phyloP scores from a whole-genome alignment of 83 land plant species.

The Diphasiastrum complanatum region DNA sequence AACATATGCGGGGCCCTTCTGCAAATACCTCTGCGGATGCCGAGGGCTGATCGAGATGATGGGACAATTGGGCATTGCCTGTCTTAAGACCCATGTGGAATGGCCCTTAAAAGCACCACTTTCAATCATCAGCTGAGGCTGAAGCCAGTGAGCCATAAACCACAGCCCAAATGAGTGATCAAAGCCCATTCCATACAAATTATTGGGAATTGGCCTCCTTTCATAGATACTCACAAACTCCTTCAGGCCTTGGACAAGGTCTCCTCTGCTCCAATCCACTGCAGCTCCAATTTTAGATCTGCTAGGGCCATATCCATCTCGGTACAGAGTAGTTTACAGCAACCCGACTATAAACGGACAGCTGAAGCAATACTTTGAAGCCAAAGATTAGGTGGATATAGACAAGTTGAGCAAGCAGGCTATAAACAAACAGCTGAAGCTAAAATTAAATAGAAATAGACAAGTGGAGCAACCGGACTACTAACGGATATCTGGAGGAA shows the following conservation, averaged over 20 bases:
- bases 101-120: slow-evolving; percentile 95
- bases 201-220: slow-evolving; percentile 75
- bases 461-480: too few species aligned
- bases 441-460: too few species aligned
- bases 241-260: slow-evolving; percentile 56
- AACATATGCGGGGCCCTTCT: slow-evolving; percentile 90
- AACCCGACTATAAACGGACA: too few species aligned
- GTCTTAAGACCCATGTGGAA: slow-evolving; percentile 89
- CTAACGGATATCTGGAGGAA: too few species aligned
- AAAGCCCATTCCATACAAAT: slow-evolving; percentile 88
- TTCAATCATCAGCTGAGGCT: slow-evolving; percentile 74
- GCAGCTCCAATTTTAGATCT: slow-evolving; percentile 63
- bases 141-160: slow-evolving; percentile 70
- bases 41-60: slow-evolving; percentile 77
- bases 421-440: too few species aligned
- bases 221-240: slow-evolving; percentile 83
- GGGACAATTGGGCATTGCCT: slow-evolving; percentile 64
- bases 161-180: slow-evolving; percentile 95
- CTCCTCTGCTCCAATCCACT: slow-evolving; percentile 69
- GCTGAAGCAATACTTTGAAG: too few species aligned
- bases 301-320: too few species aligned
- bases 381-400: too few species aligned
- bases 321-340: too few species aligned
- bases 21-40: slow-evolving; percentile 72
- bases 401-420: too few species aligned